These are phyloP conservation scores for Trichophyton verrucosum DNA, from an alignment of 2,329 filamentous ascomycete genomes.

Conservation along the genomic window DNA sequence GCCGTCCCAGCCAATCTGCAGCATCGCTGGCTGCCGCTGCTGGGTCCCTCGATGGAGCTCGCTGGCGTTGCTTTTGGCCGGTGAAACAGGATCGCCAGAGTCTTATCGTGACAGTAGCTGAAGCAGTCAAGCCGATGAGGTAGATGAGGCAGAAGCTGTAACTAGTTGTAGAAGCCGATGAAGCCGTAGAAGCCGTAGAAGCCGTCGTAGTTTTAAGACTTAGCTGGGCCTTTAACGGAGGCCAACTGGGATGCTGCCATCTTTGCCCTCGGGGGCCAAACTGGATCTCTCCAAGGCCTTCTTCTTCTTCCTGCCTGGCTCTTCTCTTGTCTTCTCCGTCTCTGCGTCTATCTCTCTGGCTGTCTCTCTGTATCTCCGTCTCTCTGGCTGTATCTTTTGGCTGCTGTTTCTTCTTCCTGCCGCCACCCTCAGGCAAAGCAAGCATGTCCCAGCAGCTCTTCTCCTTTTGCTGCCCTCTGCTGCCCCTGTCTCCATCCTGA, in stretches of 20 bases:
- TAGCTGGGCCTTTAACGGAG: background rate
- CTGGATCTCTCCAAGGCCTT: too few species aligned
- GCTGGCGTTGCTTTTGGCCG: background rate
- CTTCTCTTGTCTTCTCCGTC: too few species aligned
- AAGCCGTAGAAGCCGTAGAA: too few species aligned
- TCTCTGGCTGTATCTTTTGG: background rate
- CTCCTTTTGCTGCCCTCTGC: background rate
- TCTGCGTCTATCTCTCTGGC: background rate
- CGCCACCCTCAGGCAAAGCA: background rate
- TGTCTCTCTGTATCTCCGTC: too few species aligned
- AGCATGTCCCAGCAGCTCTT: background rate
- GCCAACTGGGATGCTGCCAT: background rate
- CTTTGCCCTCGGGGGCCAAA: background rate
- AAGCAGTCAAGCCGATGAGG: too few species aligned
- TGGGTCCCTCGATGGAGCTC: background rate
- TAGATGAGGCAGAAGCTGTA: background rate
- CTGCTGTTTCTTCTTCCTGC: background rate
- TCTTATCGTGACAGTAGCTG: too few species aligned
- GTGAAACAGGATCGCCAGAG: conserved; percentile 1
- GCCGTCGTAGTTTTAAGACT: too few species aligned
- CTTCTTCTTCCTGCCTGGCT: too few species aligned
- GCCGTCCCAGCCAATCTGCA: background rate
- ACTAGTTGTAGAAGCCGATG: background rate
- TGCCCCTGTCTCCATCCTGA: background rate
- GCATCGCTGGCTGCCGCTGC: too few species aligned